Percentiles rank a stretch among this genome's conserved stretches.
Conservation (phyloP, 129 eudicot genomes). For the sunflower (Helianthus annuus) region DNA sequence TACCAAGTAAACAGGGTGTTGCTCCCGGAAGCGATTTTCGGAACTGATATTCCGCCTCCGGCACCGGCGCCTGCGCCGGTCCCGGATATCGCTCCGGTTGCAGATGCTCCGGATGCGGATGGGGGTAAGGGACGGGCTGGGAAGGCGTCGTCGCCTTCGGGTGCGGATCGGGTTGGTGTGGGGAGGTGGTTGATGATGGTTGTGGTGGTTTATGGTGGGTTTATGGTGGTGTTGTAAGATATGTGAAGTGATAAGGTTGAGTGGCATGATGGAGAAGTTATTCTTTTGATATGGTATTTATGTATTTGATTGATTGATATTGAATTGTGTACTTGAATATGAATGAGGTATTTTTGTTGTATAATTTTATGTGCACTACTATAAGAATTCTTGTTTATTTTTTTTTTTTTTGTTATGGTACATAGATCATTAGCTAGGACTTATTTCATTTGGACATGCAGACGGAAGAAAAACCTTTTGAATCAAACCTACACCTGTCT, state of each 20-base stretch:
- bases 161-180: slow-evolving; percentile 28
- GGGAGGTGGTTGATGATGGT: slow-evolving; percentile 43
- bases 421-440: too few species aligned
- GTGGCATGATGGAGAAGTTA: not conserved
- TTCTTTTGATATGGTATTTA: slow-evolving; percentile 43
- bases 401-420: not conserved
- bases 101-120: slow-evolving; percentile 59
- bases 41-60: slow-evolving; percentile 91
- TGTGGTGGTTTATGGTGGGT: slow-evolving; percentile 45
- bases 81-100: slow-evolving; percentile 59
- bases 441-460: too few species aligned
- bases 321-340: slow-evolving; percentile 42
- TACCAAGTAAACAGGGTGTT: slow-evolving; percentile 76
- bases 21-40: slow-evolving; percentile 86
- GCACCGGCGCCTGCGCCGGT: slow-evolving; percentile 68
- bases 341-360: slow-evolving; percentile 38
- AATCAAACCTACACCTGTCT: too few species aligned
- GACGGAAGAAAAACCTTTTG: too few species aligned
- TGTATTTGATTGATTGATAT: slow-evolving; percentile 42
- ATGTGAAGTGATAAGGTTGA: not conserved
- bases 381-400: not conserved
- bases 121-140: slow-evolving; percentile 31
- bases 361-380: slow-evolving; percentile 11
- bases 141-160: slow-evolving; percentile 24
- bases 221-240: slow-evolving; percentile 44